Evolutionary conservation across 768 basidiomycete genomes (phyloP).

Genomic region (Suillus plorans): DNA sequence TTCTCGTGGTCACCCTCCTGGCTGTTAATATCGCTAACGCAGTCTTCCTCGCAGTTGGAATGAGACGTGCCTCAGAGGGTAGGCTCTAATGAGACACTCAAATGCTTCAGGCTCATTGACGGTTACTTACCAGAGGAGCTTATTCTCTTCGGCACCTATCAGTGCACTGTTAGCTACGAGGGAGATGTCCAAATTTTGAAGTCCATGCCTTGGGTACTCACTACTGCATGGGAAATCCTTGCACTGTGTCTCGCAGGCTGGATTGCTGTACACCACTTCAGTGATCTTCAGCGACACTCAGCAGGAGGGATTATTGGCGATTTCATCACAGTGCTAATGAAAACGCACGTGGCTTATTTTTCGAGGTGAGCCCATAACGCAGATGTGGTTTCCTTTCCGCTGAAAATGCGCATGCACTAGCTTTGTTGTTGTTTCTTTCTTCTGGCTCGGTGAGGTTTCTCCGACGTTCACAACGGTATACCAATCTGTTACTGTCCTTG

Average conservation of each 20-base stretch:
- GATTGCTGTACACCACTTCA: background rate
- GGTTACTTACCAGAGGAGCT: background rate
- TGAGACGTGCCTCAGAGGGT: background rate
- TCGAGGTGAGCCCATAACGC: background rate
- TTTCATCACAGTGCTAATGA: background rate
- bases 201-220: background rate
- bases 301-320: background rate
- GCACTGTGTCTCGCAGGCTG: background rate
- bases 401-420: background rate
- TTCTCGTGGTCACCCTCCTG: background rate
- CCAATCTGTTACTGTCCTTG: background rate
- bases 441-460: background rate
- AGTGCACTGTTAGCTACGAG: background rate
- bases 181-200: background rate
- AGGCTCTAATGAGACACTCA: background rate
- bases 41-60: background rate
- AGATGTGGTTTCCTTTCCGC: background rate
- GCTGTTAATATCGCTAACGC: background rate
- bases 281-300: background rate
- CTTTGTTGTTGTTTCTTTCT: background rate
- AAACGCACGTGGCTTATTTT: background rate
- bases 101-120: background rate
- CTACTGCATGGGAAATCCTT: background rate
- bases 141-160: background rate
- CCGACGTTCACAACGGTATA: background rate